phyloP scores from a whole-genome alignment of 192 early-diverging fungal genomes.

The Chytriomyces sp. region DNA sequence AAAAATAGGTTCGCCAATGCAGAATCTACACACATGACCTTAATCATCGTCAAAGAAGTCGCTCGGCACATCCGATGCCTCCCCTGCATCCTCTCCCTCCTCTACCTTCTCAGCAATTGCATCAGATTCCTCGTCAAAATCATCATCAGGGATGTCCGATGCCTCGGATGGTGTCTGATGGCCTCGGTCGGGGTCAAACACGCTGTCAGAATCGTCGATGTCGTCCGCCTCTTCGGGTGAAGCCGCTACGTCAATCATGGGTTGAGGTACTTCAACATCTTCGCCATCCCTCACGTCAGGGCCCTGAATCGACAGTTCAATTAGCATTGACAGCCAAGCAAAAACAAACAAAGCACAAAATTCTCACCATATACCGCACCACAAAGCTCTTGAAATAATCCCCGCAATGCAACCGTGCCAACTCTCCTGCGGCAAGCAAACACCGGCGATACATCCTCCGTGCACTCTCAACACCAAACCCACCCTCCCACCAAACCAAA shows the following conservation, averaged over 20 bases:
- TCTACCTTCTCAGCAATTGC: too few relatives aligned
- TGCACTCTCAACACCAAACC: not conserved
- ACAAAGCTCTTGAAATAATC: not conserved
- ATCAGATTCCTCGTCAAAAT: not conserved
- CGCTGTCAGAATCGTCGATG: not conserved
- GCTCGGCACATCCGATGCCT: too few relatives aligned
- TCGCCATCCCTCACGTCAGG: not conserved
- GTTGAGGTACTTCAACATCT: not conserved
- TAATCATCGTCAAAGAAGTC: too few relatives aligned
- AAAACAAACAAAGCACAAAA: not conserved
- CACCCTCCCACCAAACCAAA: not conserved
- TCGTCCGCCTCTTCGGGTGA: not conserved
- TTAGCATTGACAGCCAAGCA: not conserved
- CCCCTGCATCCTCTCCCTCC: too few relatives aligned
- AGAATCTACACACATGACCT: too few relatives aligned
- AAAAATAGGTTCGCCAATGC: too few relatives aligned
- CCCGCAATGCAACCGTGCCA: not conserved
- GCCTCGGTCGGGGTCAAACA: too few relatives aligned
- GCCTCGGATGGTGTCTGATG: not conserved
- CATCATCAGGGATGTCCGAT: not conserved
- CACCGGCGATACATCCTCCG: not conserved
- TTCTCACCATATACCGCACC: not conserved
- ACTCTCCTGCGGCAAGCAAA: conserved; percentile 1
- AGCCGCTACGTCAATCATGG: not conserved
- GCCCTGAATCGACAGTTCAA: not conserved